Evolutionary conservation across 495 filamentous ascomycete genomes (phyloP).

Genomic region (Hyaloscypha finlandica): DNA sequence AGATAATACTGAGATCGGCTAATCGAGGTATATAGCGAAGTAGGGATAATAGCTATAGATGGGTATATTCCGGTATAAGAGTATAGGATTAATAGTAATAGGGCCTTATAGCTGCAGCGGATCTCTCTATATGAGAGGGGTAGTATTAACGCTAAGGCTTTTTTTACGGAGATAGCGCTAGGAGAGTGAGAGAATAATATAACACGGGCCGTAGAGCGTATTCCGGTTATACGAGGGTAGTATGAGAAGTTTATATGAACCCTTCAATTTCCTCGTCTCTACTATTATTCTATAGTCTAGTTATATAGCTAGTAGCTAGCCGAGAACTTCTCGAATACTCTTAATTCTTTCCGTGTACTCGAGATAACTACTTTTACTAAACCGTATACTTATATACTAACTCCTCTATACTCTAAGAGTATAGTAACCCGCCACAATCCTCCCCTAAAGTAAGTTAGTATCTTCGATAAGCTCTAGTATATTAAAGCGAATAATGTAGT

Average conservation of each 20-base stretch:
- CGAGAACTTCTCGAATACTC: slow-evolving; percentile 2
- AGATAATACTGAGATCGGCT: slow-evolving; percentile 18
- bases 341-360: slow-evolving; percentile 14
- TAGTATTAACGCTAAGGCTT: slow-evolving; percentile 13
- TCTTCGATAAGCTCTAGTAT: slow-evolving; percentile 11
- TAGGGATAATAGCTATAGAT: slow-evolving; percentile 7
- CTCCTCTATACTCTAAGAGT: slow-evolving; percentile 14
- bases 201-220: slow-evolving; percentile 5
- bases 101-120: slow-evolving; percentile 15
- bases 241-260: slow-evolving; percentile 17
- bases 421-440: slow-evolving; percentile 12
- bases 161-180: background rate
- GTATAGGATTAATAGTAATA: slow-evolving; percentile 20
- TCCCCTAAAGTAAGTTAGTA: slow-evolving; percentile 10
- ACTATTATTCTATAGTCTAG: slow-evolving; percentile 10
- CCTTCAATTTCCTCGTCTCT: slow-evolving; percentile 12
- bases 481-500: slow-evolving; percentile 6
- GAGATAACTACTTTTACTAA: slow-evolving; percentile 19
- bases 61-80: slow-evolving; percentile 20
- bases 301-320: slow-evolving; percentile 2
- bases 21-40: background rate
- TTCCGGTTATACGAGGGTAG: slow-evolving; percentile 21
- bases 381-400: slow-evolving; percentile 17
- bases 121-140: slow-evolving; percentile 19
- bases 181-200: slow-evolving; percentile 1